A percentile compares a stretch with the other conserved stretches of the same genome.
phyloP scores from a whole-genome alignment of 441 rosid species.

The Croton setiger region DNA sequence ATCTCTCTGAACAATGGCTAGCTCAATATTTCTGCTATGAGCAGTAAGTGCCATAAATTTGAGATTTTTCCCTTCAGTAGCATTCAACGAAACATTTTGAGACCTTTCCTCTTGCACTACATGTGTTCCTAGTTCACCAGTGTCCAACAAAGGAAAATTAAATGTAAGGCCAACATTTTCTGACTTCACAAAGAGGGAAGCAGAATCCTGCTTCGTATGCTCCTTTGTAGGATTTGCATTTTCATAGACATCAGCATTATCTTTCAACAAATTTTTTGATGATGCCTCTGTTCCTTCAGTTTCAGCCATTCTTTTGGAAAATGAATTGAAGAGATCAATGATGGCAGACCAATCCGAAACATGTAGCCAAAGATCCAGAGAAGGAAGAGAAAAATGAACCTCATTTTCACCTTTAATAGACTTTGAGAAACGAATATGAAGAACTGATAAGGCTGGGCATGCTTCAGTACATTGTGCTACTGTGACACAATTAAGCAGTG shows the following conservation, averaged over 20 bases:
- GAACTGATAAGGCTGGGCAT: slow-evolving; percentile 44
- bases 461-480: slow-evolving; percentile 55
- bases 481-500: slow-evolving; percentile 47
- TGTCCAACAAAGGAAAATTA: slow-evolving; percentile 49
- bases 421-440: slow-evolving; percentile 44
- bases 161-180: slow-evolving; percentile 55
- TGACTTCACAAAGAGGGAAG: slow-evolving; percentile 42
- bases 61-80: slow-evolving; percentile 37
- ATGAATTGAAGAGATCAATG: slow-evolving; percentile 41
- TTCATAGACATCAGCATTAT: slow-evolving; percentile 25
- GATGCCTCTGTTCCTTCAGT: slow-evolving; percentile 26
- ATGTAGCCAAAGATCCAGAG: slow-evolving; percentile 79
- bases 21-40: slow-evolving; percentile 45
- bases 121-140: slow-evolving; percentile 30
- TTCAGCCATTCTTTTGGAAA: slow-evolving; percentile 38
- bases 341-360: slow-evolving; percentile 54
- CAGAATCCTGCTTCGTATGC: slow-evolving; percentile 27
- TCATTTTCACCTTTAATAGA: slow-evolving; percentile 37
- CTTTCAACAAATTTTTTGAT: slow-evolving; percentile 25
- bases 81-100: slow-evolving; percentile 27
- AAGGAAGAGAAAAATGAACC: slow-evolving; percentile 63
- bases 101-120: slow-evolving; percentile 32
- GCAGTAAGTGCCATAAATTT: slow-evolving; percentile 49
- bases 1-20: slow-evolving; percentile 39
- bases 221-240: slow-evolving; percentile 28